These are phyloP conservation scores for Polysphondylium violaceum DNA, from an alignment of 78 protist genomes.

Conservation along the genomic window DNA sequence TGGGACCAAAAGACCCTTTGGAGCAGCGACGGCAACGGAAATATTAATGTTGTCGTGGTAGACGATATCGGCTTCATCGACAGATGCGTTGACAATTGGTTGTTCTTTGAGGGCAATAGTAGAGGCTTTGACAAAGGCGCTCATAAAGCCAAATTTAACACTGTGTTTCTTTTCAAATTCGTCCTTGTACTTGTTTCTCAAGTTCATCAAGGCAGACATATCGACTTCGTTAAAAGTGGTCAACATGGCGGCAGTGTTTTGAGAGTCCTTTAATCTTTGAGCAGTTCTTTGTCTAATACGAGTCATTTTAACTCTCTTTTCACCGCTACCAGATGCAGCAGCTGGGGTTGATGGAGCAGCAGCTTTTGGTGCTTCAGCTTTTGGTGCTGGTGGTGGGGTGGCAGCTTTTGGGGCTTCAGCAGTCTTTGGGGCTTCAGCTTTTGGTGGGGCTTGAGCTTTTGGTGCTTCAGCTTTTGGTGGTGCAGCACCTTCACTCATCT, in stretches of 20 bases:
- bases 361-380: conserved; percentile 54
- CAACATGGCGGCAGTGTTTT: conserved; percentile 97
- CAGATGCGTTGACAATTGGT: conserved; percentile 92
- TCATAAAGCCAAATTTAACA: conserved; percentile 99
- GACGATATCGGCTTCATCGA: conserved; percentile 92
- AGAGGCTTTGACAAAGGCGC: conserved; percentile 95
- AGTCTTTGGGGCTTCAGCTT: neutral
- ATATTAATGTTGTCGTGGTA: conserved; percentile 95
- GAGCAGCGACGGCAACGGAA: conserved; percentile 97
- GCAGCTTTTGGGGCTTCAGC: conserved; percentile 19
- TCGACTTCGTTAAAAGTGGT: conserved; percentile 99
- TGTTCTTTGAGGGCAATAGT: conserved; percentile 91
- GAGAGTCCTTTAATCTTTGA: conserved; percentile 96
- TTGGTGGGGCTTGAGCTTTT: conserved; percentile 37
- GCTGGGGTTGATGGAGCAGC: conserved; percentile 54
- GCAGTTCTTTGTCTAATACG: conserved; percentile 96
- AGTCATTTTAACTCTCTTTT: conserved; percentile 89
- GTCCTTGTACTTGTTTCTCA: conserved; percentile 96
- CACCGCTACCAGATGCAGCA: conserved; percentile 30
- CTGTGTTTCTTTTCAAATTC: conserved; percentile 96
- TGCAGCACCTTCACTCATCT: conserved; percentile 83
- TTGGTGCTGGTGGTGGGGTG: conserved; percentile 57
- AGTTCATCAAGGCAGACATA: conserved; percentile 91
- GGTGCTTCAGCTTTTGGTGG: conserved; percentile 61
- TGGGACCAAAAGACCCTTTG: conserved; percentile 96